A percentile compares a stretch with the other conserved stretches of the same genome.
Conservation (phyloP, 495 filamentous ascomycete species). For the Aspergillus incahuasiensis region DNA sequence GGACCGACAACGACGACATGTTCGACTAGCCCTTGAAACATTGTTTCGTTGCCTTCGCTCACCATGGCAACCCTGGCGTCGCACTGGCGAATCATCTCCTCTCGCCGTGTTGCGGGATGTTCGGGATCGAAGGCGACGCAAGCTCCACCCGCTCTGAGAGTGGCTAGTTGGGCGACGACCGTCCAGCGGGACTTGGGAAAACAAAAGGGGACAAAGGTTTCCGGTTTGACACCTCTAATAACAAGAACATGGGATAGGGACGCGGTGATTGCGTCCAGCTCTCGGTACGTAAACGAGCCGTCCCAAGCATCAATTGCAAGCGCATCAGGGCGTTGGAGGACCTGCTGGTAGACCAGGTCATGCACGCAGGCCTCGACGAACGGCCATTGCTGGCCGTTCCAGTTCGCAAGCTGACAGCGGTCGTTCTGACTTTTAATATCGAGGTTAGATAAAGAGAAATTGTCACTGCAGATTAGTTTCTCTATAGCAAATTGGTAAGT, state of each 20-base stretch:
- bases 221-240: background rate
- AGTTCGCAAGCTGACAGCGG: background rate
- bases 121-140: background rate
- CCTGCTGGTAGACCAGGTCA: background rate
- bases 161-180: background rate
- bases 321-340: background rate
- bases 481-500: too few relatives aligned
- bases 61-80: background rate
- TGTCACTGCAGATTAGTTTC: too few relatives aligned
- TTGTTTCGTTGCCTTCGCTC: background rate
- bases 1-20: background rate
- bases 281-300: background rate
- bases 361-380: background rate
- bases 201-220: background rate
- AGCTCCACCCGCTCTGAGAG: background rate
- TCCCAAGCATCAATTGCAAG: background rate
- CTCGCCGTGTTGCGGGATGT: background rate
- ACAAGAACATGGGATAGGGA: background rate
- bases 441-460: too few relatives aligned
- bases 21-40: background rate
- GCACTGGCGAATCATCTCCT: slow-evolving; percentile 10
- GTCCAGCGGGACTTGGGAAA: background rate
- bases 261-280: background rate
- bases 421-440: background rate
- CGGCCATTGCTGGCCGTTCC: background rate